Evolutionary conservation across 2,329 filamentous ascomycete genomes (phyloP).

Genomic region (Fusarium sp.): DNA sequence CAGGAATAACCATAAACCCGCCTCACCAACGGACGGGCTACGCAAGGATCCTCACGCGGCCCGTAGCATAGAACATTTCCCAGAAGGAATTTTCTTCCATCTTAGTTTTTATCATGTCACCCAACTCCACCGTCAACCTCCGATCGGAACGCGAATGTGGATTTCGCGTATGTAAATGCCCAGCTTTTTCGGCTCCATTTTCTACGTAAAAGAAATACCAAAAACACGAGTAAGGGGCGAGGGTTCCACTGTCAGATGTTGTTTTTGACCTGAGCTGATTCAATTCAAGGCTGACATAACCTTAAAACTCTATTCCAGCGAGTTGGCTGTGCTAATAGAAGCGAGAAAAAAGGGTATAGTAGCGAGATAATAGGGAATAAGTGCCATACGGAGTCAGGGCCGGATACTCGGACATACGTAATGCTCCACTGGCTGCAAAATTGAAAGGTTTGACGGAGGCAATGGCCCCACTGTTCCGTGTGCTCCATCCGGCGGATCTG

Average conservation of each 20-base stretch:
- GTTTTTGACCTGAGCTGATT: not conserved
- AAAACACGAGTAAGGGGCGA: slow-evolving; percentile 7
- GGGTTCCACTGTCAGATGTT: slow-evolving; percentile 3
- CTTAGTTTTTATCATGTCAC: slow-evolving; percentile 28
- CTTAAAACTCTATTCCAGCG: not conserved
- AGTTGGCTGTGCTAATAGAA: not conserved
- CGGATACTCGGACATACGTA: not conserved
- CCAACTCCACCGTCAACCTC: slow-evolving; percentile 13
- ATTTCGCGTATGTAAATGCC: slow-evolving; percentile 25
- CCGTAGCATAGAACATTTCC: slow-evolving; percentile 2
- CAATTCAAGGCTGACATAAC: not conserved
- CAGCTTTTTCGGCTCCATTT: slow-evolving; percentile 32
- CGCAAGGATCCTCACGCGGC: slow-evolving; percentile 5
- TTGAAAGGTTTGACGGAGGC: slow-evolving; percentile 12
- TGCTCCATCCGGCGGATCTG: slow-evolving; percentile 22
- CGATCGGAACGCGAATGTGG: slow-evolving; percentile 19
- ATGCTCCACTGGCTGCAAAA: not conserved
- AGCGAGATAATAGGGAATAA: not conserved
- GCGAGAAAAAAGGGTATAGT: not conserved
- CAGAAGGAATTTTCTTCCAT: slow-evolving; percentile 8
- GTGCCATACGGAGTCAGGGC: not conserved
- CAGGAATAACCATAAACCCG: not conserved
- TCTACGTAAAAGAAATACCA: slow-evolving; percentile 39
- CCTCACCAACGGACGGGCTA: not conserved
- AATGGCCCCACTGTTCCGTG: not conserved